Conservation (phyloP, 1,284 basidiomycete species). For the Pterulicium gracile region DNA sequence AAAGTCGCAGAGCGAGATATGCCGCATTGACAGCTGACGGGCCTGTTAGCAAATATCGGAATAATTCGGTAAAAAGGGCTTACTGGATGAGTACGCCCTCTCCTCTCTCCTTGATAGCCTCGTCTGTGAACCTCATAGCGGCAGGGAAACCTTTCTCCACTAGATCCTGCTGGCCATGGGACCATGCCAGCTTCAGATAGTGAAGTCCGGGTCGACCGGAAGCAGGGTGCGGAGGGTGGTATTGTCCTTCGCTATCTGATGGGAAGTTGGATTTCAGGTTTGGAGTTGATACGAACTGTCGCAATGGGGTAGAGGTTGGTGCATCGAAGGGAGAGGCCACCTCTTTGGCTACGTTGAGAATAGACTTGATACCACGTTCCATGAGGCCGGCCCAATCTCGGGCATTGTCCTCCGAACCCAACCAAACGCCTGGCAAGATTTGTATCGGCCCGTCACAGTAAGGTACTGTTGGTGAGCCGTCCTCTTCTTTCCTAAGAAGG, state of each 20-base stretch:
- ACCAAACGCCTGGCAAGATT: slow-evolving; percentile 82
- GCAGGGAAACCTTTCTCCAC: slow-evolving; percentile 68
- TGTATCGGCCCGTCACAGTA: slow-evolving; percentile 84
- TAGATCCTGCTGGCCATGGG: slow-evolving; percentile 86
- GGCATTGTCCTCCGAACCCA: slow-evolving; percentile 92
- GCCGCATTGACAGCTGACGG: slow-evolving; percentile 83
- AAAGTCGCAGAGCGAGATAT: slow-evolving; percentile 92
- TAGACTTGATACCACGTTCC: slow-evolving; percentile 67
- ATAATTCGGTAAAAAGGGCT: slow-evolving; percentile 21
- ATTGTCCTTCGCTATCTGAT: slow-evolving; percentile 32
- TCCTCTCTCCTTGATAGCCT: slow-evolving; percentile 50
- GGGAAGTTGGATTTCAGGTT: slow-evolving; percentile 34
- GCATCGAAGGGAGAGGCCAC: slow-evolving; percentile 70
- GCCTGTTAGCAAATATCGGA: slow-evolving; percentile 11
- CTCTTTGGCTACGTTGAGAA: slow-evolving; percentile 95
- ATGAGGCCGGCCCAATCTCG: slow-evolving; percentile 63
- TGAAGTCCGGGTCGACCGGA: slow-evolving; percentile 69
- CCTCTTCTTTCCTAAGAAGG: slow-evolving; percentile 57
- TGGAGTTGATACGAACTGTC: slow-evolving; percentile 57
- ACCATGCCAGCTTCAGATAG: slow-evolving; percentile 92
- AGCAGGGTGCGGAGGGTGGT: slow-evolving; percentile 51
- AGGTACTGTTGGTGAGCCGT: slow-evolving; percentile 47
- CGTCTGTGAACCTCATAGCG: slow-evolving; percentile 76
- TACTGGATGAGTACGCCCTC: slow-evolving; percentile 85
- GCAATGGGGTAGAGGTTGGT: slow-evolving; percentile 31